Base-by-base conservation (phyloP, 306 rosid species). In the Lablab purpureus region DNA sequence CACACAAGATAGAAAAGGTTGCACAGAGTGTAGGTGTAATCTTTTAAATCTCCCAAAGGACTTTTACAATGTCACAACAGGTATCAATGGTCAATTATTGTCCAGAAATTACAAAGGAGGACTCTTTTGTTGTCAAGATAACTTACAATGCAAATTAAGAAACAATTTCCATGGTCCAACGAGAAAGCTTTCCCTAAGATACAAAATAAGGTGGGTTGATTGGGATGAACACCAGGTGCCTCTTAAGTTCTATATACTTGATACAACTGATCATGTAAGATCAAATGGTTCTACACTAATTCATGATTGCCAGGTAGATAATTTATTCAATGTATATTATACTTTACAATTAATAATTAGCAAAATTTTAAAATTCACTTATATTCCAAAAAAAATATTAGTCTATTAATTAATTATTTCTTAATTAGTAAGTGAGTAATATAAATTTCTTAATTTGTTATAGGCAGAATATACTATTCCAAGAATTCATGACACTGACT, bases 211-310 rank as follows among this genome's bases (percentile, higher is more conserved):
- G 10, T 77, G 30, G 34, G 68, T 67, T 28, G 60, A 78, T 32
- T 78, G 76, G 82, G 17, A 68, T 6, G 17, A 41, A n/a, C 4
- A 54, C 15, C 69, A 68, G 28, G 50, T 78, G 3, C 76, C 82
- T 0, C 1, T 78, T 27, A 69, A 37, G 55, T 4, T 78, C 30
- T 69, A 78, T 13, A 28, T 68, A 28, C 70, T 78, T 15, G 52
- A 47, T 47, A 15, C 52, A 15, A 15, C 52, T 47, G 7, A 47
- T 47, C 7, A 19, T 47, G 4, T 47, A 5, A 47, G 52, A 47
- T 47, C 19, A 47, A 47, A 47, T 15, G 19, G 52, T 5, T 47
- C 52, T 14, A 47, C 19, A 47, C 5, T 5, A 47, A 4, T 47
- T 47, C 52, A 47, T 47, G 19, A 47, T 14, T 47, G 52, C 15